phyloP scores from a whole-genome alignment of 345 rosid genomes.

The Corchorus capsularis region DNA sequence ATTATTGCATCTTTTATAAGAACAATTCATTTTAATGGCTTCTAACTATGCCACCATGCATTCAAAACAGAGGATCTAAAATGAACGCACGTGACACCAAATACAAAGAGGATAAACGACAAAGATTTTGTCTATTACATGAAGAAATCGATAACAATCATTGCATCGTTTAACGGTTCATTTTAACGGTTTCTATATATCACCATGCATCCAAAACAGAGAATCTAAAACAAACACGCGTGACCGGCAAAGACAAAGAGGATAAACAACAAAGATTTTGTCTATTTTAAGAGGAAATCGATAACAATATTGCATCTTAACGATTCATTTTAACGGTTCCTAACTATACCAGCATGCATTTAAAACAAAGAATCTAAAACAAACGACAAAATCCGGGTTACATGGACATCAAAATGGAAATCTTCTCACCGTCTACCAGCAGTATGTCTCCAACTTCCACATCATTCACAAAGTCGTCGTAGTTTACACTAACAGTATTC shows the following conservation, averaged over 20 bases:
- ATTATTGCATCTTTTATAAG: neutral
- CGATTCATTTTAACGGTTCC: neutral
- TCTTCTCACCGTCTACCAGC: conserved; percentile 83
- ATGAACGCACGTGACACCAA: neutral
- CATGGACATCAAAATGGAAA: neutral
- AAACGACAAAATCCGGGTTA: neutral
- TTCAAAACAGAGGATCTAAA: no score
- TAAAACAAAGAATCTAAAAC: conserved; percentile 7
- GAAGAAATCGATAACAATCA: neutral
- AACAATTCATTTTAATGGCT: neutral
- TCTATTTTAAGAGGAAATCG: neutral
- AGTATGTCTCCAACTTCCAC: conserved; percentile 87
- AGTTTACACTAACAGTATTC: conserved; percentile 90
- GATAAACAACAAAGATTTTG: conserved; percentile 8
- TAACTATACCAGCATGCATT: neutral
- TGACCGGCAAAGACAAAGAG: neutral
- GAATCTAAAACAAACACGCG: neutral
- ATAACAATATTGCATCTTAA: neutral
- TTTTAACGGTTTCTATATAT: no score
- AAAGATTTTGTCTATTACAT: neutral
- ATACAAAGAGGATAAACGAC: neutral
- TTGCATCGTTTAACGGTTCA: neutral
- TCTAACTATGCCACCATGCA: no score
- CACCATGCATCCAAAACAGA: no score
- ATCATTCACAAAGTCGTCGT: conserved; percentile 86